phyloP scores from a whole-genome alignment of 306 rosid genomes.

The Vigna radiata region DNA sequence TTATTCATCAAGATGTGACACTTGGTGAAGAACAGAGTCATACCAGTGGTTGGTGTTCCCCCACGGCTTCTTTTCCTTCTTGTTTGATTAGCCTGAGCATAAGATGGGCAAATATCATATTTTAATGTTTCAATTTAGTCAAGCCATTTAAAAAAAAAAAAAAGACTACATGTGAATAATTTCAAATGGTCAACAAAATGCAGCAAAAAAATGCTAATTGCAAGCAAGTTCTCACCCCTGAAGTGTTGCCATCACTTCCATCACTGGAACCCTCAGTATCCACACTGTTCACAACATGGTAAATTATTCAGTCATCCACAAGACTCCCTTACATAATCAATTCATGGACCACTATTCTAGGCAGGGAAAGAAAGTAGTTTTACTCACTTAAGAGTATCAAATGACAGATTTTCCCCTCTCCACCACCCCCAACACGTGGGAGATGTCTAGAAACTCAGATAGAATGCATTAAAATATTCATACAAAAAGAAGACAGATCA shows the following conservation, averaged over 20 bases:
- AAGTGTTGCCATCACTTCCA: constrained; percentile 79
- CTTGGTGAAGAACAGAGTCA: constrained; percentile 58
- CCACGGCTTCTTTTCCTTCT: constrained; percentile 84
- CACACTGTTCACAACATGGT: constrained; percentile 54
- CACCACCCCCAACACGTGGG: not conserved
- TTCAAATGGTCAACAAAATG: constrained; percentile 36
- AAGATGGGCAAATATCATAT: constrained; percentile 46
- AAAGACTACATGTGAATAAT: constrained; percentile 32
- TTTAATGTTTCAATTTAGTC: constrained; percentile 36
- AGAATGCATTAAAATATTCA: not conserved
- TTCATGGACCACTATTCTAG: constrained; percentile 25
- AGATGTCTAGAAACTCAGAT: not conserved
- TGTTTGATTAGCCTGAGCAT: constrained; percentile 73
- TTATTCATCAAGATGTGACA: constrained; percentile 49
- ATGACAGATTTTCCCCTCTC: constrained; percentile 10
- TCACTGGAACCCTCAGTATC: constrained; percentile 77
- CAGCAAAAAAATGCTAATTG: not conserved
- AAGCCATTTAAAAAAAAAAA: constrained; percentile 33
- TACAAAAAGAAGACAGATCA: constrained; percentile 5
- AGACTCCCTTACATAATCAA: constrained; percentile 5
- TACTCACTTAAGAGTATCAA: not conserved
- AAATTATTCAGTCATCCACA: constrained; percentile 47
- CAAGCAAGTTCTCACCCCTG: constrained; percentile 65
- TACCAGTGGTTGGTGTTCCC: constrained; percentile 82
- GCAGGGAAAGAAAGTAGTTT: not conserved